Percentiles rank a stretch among this genome's conserved stretches.
These are phyloP conservation scores for Abrus precatorius DNA, from an alignment of 306 rosid species.

Conservation along the genomic window DNA sequence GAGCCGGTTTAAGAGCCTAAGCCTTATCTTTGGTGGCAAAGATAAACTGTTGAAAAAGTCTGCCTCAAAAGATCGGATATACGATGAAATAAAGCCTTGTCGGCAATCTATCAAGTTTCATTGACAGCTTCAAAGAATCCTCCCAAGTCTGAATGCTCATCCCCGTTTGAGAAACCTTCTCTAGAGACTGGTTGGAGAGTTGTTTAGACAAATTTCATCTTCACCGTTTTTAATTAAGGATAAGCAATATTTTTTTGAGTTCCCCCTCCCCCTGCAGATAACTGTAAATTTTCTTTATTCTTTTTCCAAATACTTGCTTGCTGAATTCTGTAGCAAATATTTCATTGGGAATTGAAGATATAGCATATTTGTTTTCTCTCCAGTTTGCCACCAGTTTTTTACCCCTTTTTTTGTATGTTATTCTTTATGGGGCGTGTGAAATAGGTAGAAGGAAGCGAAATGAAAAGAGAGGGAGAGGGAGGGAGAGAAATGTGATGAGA, in stretches of 20 bases:
- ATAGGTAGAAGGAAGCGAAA: too few relatives aligned
- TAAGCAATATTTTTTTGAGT: slow-evolving; percentile 26
- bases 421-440: too few relatives aligned
- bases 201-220: slow-evolving; percentile 49
- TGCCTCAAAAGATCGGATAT: slow-evolving; percentile 55
- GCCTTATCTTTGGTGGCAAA: slow-evolving; percentile 79
- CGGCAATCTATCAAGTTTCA: slow-evolving; percentile 83
- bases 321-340: slow-evolving; percentile 36
- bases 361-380: background rate
- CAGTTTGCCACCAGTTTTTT: background rate
- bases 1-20: slow-evolving; percentile 72
- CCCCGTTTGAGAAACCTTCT: slow-evolving; percentile 57
- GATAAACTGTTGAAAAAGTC: slow-evolving; percentile 62
- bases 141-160: slow-evolving; percentile 58
- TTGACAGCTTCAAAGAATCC: slow-evolving; percentile 81
- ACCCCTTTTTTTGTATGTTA: too few relatives aligned
- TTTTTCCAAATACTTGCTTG: slow-evolving; percentile 31
- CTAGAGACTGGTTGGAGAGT: slow-evolving; percentile 60
- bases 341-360: slow-evolving; percentile 37
- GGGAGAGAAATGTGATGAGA: too few relatives aligned
- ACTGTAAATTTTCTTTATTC: slow-evolving; percentile 64
- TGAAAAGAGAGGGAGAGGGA: too few relatives aligned
- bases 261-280: slow-evolving; percentile 43
- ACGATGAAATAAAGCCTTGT: slow-evolving; percentile 53
- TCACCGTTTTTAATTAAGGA: slow-evolving; percentile 38